phyloP scores from a whole-genome alignment of 2,329 filamentous ascomycete species.

The Cercospora sp. region DNA sequence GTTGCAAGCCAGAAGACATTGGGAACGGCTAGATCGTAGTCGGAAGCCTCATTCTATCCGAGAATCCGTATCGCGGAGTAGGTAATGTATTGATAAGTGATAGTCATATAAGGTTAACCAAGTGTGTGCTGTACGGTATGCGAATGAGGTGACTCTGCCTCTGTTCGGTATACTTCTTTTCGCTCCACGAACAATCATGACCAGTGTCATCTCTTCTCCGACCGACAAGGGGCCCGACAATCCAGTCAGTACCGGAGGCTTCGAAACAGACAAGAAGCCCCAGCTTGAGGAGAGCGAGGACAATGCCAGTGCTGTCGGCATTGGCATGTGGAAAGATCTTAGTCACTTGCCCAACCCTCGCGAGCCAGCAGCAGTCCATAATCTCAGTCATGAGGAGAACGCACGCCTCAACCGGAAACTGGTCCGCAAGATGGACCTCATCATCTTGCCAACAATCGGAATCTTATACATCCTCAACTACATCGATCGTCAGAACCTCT shows the following conservation, averaged over 20 bases:
- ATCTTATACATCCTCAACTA: constrained; percentile 15
- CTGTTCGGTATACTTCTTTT: background rate
- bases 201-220: background rate
- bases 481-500: constrained; percentile 25
- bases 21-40: background rate
- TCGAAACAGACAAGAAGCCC: background rate
- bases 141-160: background rate
- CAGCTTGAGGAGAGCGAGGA: constrained; percentile 1
- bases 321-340: background rate
- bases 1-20: background rate
- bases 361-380: background rate
- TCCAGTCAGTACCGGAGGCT: background rate
- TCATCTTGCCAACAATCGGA: constrained; percentile 7
- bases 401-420: constrained; percentile 1
- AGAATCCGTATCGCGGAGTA: background rate
- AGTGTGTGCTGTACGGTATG: background rate
- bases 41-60: background rate
- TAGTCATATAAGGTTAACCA: background rate
- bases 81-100: background rate
- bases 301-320: background rate
- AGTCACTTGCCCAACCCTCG: background rate
- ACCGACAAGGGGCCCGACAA: background rate
- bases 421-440: constrained; percentile 7
- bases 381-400: constrained; percentile 1
- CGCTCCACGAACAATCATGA: background rate